Evolutionary conservation across 2,329 filamentous ascomycete species (phyloP).

Genomic region (Alternaria sp.): DNA sequence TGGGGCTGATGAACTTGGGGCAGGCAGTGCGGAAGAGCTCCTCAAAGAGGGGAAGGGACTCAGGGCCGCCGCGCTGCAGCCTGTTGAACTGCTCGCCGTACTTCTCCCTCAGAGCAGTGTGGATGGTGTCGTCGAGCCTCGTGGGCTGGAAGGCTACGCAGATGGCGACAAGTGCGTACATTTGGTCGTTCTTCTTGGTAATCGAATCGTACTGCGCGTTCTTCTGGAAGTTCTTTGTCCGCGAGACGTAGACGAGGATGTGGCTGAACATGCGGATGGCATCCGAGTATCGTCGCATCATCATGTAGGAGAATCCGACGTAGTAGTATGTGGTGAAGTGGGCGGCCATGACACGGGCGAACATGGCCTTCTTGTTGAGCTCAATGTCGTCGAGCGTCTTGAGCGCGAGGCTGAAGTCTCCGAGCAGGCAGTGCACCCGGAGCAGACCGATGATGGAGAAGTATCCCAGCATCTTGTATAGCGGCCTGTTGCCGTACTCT

Average conservation of each 20-base stretch:
- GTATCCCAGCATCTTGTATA: slow-evolving; percentile 98
- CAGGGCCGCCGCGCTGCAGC: slow-evolving; percentile 93
- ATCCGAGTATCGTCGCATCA: slow-evolving; percentile 99
- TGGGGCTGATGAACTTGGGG: slow-evolving; percentile 99
- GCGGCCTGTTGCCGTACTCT: slow-evolving; percentile 90
- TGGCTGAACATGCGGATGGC: slow-evolving; percentile 99
- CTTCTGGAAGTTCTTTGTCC: slow-evolving; percentile 99
- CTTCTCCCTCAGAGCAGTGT: slow-evolving; percentile 97
- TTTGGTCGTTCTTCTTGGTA: slow-evolving; percentile 99
- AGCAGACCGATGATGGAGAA: slow-evolving; percentile 98
- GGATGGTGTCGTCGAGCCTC: slow-evolving; percentile 96
- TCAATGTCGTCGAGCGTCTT: slow-evolving; percentile 99
- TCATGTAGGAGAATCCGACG: slow-evolving; percentile 99
- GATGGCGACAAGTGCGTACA: slow-evolving; percentile 98
- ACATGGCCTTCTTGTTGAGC: slow-evolving; percentile 99
- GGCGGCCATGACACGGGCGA: slow-evolving; percentile 97
- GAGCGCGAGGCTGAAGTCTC: slow-evolving; percentile 96
- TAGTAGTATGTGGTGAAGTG: slow-evolving; percentile 99
- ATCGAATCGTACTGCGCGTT: slow-evolving; percentile 97
- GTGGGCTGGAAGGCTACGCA: slow-evolving; percentile 98
- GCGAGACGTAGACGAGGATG: slow-evolving; percentile 97
- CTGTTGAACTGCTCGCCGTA: slow-evolving; percentile 98
- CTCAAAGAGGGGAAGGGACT: slow-evolving; percentile 95
- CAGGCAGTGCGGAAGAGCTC: slow-evolving; percentile 97
- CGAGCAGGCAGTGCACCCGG: slow-evolving; percentile 92